Conservation (phyloP, 208 protist species). For the Angomonas ambiguus region DNA sequence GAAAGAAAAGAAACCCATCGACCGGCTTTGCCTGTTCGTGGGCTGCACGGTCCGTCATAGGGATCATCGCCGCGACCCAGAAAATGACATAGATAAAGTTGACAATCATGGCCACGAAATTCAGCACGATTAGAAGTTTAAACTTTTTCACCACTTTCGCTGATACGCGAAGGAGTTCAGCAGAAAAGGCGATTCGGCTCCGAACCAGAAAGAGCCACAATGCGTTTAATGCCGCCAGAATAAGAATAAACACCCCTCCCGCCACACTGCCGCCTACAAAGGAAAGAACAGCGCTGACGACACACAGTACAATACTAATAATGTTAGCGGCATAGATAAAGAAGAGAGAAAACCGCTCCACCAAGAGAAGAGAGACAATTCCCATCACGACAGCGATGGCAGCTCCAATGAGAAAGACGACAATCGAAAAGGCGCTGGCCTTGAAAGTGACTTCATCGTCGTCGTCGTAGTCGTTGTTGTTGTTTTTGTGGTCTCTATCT, state of each 20-base stretch:
- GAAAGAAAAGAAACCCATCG: slow-evolving; percentile 33
- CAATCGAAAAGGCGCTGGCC: not conserved
- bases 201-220: slow-evolving; percentile 67
- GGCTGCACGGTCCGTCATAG: slow-evolving; percentile 32
- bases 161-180: slow-evolving; percentile 48
- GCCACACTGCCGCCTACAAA: slow-evolving; percentile 27
- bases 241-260: slow-evolving; percentile 34
- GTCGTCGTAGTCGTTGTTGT: not conserved
- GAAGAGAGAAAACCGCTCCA: slow-evolving; percentile 18
- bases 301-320: slow-evolving; percentile 22
- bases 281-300: slow-evolving; percentile 25
- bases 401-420: slow-evolving; percentile 3
- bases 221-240: slow-evolving; percentile 22
- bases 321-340: slow-evolving; percentile 69
- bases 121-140: slow-evolving; percentile 51
- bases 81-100: slow-evolving; percentile 46
- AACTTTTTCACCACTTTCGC: slow-evolving; percentile 40
- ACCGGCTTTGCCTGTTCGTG: slow-evolving; percentile 17
- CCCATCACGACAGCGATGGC: slow-evolving; percentile 20
- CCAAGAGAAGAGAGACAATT: slow-evolving; percentile 15
- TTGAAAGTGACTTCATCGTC: not conserved
- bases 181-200: slow-evolving; percentile 72
- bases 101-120: slow-evolving; percentile 29
- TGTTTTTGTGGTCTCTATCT: too few relatives aligned
- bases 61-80: slow-evolving; percentile 42